phyloP scores from a whole-genome alignment of 257 asterid species.

The Fraxinus anomala region DNA sequence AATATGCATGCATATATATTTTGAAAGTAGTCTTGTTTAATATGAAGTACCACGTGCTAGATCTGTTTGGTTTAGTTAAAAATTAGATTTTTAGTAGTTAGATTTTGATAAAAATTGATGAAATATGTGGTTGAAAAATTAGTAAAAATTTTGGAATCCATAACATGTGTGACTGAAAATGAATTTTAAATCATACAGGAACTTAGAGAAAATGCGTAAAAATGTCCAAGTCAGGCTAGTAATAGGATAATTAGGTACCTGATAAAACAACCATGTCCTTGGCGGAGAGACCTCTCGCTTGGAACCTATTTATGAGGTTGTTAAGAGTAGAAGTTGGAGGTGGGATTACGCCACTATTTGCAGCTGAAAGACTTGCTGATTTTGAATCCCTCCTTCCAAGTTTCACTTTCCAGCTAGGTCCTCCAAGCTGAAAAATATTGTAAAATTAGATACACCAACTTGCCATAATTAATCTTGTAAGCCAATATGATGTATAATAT shows the following conservation, averaged over 20 bases:
- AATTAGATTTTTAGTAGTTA: no score
- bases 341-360: slow-evolving; percentile 51
- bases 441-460: not conserved
- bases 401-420: slow-evolving; percentile 54
- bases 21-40: no score
- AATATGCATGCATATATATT: no score
- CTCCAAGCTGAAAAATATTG: slow-evolving; percentile 47
- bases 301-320: slow-evolving; percentile 43
- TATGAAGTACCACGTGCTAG: no score
- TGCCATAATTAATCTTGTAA: not conserved
- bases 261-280: slow-evolving; percentile 61
- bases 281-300: slow-evolving; percentile 36
- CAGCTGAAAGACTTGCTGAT: slow-evolving; percentile 43
- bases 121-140: no score
- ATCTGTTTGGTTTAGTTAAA: no score
- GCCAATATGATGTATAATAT: not conserved
- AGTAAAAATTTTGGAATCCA: no score
- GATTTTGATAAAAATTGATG: no score
- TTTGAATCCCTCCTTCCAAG: slow-evolving; percentile 54
- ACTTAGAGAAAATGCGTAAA: not conserved
- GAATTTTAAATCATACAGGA: no score
- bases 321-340: slow-evolving; percentile 40
- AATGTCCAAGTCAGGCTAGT: no score
- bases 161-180: no score
- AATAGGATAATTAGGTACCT: slow-evolving; percentile 29